A percentile compares a stretch with the other conserved stretches of the same genome.
These are phyloP conservation scores for Neospora caninum DNA, from an alignment of 169 alveolate genomes.

Conservation along the genomic window DNA sequence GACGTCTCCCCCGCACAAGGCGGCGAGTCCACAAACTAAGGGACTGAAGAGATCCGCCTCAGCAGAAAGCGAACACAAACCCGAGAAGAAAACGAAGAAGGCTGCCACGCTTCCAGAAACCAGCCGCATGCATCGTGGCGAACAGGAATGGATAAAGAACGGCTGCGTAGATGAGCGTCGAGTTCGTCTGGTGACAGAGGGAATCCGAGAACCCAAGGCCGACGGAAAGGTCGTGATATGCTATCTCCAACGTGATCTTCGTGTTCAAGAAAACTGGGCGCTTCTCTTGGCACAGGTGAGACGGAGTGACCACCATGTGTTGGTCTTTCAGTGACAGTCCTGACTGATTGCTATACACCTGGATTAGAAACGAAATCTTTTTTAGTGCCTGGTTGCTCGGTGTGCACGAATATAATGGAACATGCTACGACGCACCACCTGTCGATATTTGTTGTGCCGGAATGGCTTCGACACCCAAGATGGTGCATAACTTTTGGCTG, in stretches of 20 bases:
- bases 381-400: too few relatives aligned
- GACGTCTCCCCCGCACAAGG: not conserved
- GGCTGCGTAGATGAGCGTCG: constrained; percentile 33
- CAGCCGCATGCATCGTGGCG: not conserved
- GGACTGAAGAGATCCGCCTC: not conserved
- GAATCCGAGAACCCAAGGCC: constrained; percentile 1
- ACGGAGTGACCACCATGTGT: not conserved
- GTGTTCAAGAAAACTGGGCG: constrained; percentile 70
- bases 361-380: too few relatives aligned
- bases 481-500: too few relatives aligned
- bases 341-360: too few relatives aligned
- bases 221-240: constrained; percentile 47
- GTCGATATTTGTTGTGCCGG: too few relatives aligned
- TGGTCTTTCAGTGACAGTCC: too few relatives aligned
- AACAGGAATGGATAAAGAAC: not conserved
- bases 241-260: constrained; percentile 46
- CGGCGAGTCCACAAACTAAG: not conserved
- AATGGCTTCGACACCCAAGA: too few relatives aligned
- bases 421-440: too few relatives aligned
- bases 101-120: not conserved
- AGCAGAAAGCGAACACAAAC: not conserved
- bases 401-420: too few relatives aligned
- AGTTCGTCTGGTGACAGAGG: constrained; percentile 36
- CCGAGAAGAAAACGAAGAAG: not conserved
- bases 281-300: constrained; percentile 61